Percentiles rank a stretch among this genome's conserved stretches.
phyloP scores from a whole-genome alignment of 1,139 yeast species.

The Protomyces macrosporus region DNA sequence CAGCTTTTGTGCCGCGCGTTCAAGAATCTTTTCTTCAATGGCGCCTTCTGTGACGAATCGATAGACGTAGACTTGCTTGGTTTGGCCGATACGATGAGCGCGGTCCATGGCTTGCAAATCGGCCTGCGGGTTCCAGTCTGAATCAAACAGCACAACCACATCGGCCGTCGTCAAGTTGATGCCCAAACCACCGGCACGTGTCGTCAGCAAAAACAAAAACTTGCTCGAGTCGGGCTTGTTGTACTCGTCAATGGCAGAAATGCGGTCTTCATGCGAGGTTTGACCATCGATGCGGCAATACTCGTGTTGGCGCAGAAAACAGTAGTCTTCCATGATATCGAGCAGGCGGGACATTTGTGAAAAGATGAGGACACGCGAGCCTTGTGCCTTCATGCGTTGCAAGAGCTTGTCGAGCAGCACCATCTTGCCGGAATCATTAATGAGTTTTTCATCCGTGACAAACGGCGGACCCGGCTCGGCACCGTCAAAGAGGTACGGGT shows the following conservation, averaged over 20 bases:
- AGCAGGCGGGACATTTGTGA: conserved; percentile 92
- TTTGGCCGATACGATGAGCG: conserved; percentile 97
- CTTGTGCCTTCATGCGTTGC: conserved; percentile 64
- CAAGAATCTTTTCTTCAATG: conserved; percentile 91
- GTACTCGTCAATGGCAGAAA: conserved; percentile 85
- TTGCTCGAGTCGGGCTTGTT: conserved; percentile 77
- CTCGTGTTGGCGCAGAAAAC: conserved; percentile 71
- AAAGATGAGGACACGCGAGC: conserved; percentile 74
- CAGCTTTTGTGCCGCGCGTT: conserved; percentile 90
- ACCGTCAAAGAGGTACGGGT: conserved; percentile 93
- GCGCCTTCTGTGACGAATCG: conserved; percentile 94
- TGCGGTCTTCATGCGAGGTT: conserved; percentile 89
- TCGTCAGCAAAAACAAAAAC: conserved; percentile 79
- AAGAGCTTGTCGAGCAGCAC: conserved; percentile 77
- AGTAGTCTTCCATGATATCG: conserved; percentile 90
- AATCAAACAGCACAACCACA: conserved; percentile 80
- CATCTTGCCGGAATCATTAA: conserved; percentile 85
- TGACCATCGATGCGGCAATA: conserved; percentile 95
- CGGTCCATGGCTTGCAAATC: conserved; percentile 99
- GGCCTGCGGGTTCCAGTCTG: conserved; percentile 99
- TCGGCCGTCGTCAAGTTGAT: conserved; percentile 92
- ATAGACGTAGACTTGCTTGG: conserved; percentile 87
- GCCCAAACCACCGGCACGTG: conserved; percentile 99
- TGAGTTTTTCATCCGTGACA: conserved; percentile 91
- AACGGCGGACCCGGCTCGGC: conserved; percentile 99